Base-by-base conservation (phyloP, 208 protist genomes). In the Leishmania lainsoni region DNA sequence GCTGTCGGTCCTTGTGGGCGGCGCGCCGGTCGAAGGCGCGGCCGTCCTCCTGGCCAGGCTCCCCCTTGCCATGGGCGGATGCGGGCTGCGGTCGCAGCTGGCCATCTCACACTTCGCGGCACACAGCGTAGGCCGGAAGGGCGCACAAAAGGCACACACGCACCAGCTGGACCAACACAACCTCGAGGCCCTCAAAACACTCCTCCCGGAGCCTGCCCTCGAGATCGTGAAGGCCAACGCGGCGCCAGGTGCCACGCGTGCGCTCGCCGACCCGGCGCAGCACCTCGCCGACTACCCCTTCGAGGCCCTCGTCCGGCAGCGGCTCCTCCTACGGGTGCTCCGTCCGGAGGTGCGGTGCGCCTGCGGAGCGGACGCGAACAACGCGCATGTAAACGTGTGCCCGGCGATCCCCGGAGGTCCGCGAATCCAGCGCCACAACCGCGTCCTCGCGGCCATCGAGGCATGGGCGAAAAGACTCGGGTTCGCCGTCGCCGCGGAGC, bases 231-330 rank as follows among this genome's bases (percentile, higher is more conserved):
- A 74, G 22, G 79, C 86, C 65, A 84, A 85, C 69, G 70, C 63
- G 42, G 80, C 78, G 6, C 39, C 83, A 3, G 86, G 83, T 66
- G 69, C 86, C 8, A 81, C 76, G 51, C 78, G 79, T 48, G 72
- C 78, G 32, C 78, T 89, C 32, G 61, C 80, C 14, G 86, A 89
- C 79, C 63, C 86, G 35, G 61, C 86, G 77, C 66, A 83, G 9
- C 17, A 39, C 35, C 35, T 39, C 1, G 35, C 1, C 35, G 35
- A 39, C 35, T 39, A 2, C 35, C 35, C 35, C 35, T 87, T 85
- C 76, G 48, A 45, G 61, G 61, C 83, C 20, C 63, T 82, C 51
- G 29, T 80, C 22, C 71, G 70, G 3, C 80, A 87, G 66, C 75
- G 86, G 29, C 59, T 87, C 32, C 66, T 86, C 32, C 9, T 84